Conservation (phyloP, 2,329 filamentous ascomycete genomes). For the Aspergillus pseudoglaucus region DNA sequence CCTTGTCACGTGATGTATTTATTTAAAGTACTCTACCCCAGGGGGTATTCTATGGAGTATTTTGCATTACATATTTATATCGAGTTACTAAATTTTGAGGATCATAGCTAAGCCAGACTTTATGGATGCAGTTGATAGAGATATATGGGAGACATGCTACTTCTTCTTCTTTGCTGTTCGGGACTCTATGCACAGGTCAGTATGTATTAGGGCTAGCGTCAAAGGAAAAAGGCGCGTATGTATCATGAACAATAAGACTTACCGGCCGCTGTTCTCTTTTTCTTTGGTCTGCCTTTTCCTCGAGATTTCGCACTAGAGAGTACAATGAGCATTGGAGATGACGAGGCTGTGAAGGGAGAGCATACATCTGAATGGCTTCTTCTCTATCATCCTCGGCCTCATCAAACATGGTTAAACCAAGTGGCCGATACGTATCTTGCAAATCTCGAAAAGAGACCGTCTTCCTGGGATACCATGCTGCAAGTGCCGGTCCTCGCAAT, state of each 20-base stretch:
- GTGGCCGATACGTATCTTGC: conserved; percentile 58
- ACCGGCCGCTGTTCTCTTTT: conserved; percentile 61
- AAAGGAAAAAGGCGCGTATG: not conserved
- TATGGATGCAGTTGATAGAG: not conserved
- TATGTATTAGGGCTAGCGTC: conserved; percentile 1
- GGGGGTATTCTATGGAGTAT: no score
- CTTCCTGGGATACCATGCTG: conserved; percentile 80
- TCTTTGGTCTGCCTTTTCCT: conserved; percentile 85
- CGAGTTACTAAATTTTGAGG: no score
- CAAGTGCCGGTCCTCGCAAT: conserved; percentile 73
- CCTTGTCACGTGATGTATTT: no score
- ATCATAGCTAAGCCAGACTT: no score
- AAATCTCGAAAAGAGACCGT: conserved; percentile 67
- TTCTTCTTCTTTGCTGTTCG: conserved; percentile 22
- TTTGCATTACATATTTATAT: no score
- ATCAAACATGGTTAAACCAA: conserved; percentile 63
- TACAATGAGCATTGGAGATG: conserved; percentile 1
- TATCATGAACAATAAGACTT: conserved; percentile 6
- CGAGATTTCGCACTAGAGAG: conserved; percentile 60
- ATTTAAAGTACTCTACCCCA: no score
- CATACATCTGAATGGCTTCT: conserved; percentile 57
- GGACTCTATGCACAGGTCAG: conserved; percentile 11
- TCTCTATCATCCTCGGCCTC: conserved; percentile 73
- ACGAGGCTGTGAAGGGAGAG: conserved; percentile 3
- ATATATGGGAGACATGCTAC: conserved; percentile 3